Base-by-base conservation (phyloP, 257 asterid genomes). In the Solanum lycopersicoides region DNA sequence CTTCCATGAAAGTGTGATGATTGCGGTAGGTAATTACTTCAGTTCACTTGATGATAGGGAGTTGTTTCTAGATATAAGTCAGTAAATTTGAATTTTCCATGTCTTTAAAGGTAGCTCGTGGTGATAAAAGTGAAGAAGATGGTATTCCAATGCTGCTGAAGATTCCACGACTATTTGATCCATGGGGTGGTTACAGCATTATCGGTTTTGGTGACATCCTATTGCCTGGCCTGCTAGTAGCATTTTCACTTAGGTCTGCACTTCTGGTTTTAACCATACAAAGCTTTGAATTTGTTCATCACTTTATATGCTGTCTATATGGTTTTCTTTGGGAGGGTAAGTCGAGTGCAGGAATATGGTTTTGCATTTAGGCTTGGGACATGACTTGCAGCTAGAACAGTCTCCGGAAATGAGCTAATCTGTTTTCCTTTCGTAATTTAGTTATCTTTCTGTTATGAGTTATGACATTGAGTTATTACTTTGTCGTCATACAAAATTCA, bases 131-230 rank as follows among this genome's bases (percentile, higher is more conserved):
- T 69, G 98, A 98, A 2, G 97, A 92, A 91, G 97, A 94, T 86
- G 98, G 98, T 35, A 94, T 94, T 83, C 98, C 98, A 1, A 95
- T 95, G 98, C 96, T 95, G 88, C 92, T 95, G 84, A 95, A 94
- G 90, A 94, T 95, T 86, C 98, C 98, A 1, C 96, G 98, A 44
- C 86, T 94, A 83, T 95, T 95, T 89, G 98, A 95, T 92, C 98
- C 98, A n/a, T 95, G 98, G 98, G 98, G 98, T 77, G 98, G 98
- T 87, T 95, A 92, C 89, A 95, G 98, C 89, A 95, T 95, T 88
- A 94, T 95, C 30, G 98, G 98, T 90, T 95, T 95, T 72, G 98
- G 98, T 23, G 98, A 95, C 89, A 95, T 95, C 87, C 93, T 95
- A 83, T 91, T 95, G 88, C 98, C 98, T 41, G 98, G 98, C 83